Conservation (phyloP, 2,329 filamentous ascomycete species). For the Calonectria naviculata region DNA sequence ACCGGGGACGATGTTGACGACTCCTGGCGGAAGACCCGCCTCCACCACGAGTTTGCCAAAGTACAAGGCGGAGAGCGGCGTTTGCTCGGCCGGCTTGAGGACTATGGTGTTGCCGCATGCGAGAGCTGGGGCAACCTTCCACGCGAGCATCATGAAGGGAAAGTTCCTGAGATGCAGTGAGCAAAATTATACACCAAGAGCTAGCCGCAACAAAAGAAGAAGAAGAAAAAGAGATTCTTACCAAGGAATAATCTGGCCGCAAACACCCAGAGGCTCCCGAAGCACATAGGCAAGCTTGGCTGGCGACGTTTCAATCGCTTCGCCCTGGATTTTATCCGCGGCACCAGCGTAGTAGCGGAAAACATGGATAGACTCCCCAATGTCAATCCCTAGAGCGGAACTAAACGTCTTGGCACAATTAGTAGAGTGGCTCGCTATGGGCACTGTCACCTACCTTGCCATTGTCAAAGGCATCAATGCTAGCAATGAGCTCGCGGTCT, state of each 20-base stretch:
- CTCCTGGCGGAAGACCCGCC: constrained; percentile 76
- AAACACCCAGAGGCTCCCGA: constrained; percentile 74
- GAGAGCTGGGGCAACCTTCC: constrained; percentile 74
- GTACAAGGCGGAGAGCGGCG: constrained; percentile 67
- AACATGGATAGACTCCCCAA: background rate
- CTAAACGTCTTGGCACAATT: constrained; percentile 44
- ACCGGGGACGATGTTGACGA: constrained; percentile 76
- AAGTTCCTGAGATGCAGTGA: constrained; percentile 3
- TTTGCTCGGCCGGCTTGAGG: constrained; percentile 68
- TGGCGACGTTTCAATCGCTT: constrained; percentile 71
- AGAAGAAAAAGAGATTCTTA: background rate
- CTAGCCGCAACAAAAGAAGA: too few relatives aligned
- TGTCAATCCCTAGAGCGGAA: background rate
- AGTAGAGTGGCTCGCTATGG: background rate
- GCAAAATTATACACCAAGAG: background rate
- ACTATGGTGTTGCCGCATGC: constrained; percentile 67
- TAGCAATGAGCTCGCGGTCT: constrained; percentile 37
- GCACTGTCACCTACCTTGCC: constrained; percentile 26
- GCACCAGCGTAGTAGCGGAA: constrained; percentile 74
- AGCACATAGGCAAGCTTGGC: constrained; percentile 74
- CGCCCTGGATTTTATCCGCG: constrained; percentile 76
- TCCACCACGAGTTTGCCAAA: constrained; percentile 72
- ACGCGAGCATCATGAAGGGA: constrained; percentile 59
- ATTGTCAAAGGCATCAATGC: constrained; percentile 38
- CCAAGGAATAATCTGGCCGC: constrained; percentile 71